Conservation (phyloP, 2,329 filamentous ascomycete genomes). For the Penicillium sp. region DNA sequence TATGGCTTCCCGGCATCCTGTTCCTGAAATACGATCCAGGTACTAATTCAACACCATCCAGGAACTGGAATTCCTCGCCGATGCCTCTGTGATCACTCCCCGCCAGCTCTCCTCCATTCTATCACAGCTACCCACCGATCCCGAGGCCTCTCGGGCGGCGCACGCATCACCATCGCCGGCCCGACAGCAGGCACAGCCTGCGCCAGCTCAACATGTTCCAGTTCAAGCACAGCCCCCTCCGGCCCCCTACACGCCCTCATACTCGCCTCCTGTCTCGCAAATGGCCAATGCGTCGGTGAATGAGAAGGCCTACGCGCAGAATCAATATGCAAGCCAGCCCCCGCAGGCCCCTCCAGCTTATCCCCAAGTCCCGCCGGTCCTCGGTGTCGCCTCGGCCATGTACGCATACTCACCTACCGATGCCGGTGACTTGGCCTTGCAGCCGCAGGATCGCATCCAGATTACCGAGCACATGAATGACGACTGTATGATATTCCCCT, state of each 20-base stretch:
- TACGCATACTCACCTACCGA: constrained; percentile 82
- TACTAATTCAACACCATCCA: constrained; percentile 40
- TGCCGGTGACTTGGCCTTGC: constrained; percentile 75
- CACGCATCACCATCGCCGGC: constrained; percentile 22
- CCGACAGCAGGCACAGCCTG: constrained; percentile 33
- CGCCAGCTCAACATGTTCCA: constrained; percentile 14
- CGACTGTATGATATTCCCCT: constrained; percentile 61
- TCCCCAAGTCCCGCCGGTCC: constrained; percentile 51
- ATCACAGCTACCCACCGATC: constrained; percentile 64
- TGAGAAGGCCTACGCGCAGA: constrained; percentile 41
- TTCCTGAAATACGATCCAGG: neutral
- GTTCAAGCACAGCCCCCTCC: constrained; percentile 33
- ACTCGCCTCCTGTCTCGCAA: constrained; percentile 41
- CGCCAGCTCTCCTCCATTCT: constrained; percentile 73
- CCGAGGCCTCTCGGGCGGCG: constrained; percentile 20
- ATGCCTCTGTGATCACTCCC: constrained; percentile 75
- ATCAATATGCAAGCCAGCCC: constrained; percentile 31
- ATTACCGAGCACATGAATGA: constrained; percentile 93
- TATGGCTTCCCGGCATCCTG: constrained; percentile 45
- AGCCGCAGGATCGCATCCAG: constrained; percentile 75
- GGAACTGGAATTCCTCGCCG: constrained; percentile 89
- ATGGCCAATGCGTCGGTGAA: constrained; percentile 41
- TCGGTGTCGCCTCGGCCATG: constrained; percentile 74
- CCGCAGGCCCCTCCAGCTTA: constrained; percentile 57
- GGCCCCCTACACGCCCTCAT: constrained; percentile 41